A percentile compares a stretch with the other conserved stretches of the same genome.
Evolutionary conservation across 2,329 filamentous ascomycete genomes (phyloP).

Genomic region (Boeremia exigua): DNA sequence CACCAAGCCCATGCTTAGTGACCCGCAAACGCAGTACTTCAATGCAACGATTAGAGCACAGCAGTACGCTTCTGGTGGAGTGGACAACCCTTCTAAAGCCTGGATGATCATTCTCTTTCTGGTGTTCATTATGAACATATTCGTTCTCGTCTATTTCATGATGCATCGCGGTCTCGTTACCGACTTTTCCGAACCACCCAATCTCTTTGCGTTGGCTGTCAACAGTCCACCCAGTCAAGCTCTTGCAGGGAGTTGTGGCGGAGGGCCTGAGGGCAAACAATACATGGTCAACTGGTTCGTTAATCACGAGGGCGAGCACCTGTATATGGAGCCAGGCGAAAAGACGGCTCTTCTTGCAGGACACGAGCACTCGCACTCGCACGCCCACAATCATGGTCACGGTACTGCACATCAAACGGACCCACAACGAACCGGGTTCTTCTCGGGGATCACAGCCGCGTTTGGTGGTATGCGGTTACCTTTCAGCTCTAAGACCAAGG

Average conservation of each 20-base stretch:
- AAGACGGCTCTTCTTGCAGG: conserved; percentile 29
- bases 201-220: conserved; percentile 74
- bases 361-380: conserved; percentile 14
- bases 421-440: conserved; percentile 1
- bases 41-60: conserved; percentile 68
- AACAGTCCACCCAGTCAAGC: conserved; percentile 64
- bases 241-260: conserved; percentile 63
- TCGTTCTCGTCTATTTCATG: conserved; percentile 69
- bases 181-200: conserved; percentile 79
- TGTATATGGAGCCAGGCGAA: conserved; percentile 58
- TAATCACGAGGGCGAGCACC: conserved; percentile 58
- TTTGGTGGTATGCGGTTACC: conserved; percentile 5
- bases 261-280: conserved; percentile 59
- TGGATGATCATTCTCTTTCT: conserved; percentile 72
- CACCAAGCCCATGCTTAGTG: conserved; percentile 44
- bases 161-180: conserved; percentile 69
- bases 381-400: conserved; percentile 5
- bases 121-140: conserved; percentile 70
- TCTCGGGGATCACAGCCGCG: conserved; percentile 1
- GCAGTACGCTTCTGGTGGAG: conserved; percentile 73
- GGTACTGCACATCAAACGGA: neutral
- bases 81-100: conserved; percentile 64
- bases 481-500: neutral
- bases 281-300: conserved; percentile 55
- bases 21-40: conserved; percentile 64